Evolutionary conservation across 148 eudicot species (phyloP).

Genomic region (Camellia japonica): DNA sequence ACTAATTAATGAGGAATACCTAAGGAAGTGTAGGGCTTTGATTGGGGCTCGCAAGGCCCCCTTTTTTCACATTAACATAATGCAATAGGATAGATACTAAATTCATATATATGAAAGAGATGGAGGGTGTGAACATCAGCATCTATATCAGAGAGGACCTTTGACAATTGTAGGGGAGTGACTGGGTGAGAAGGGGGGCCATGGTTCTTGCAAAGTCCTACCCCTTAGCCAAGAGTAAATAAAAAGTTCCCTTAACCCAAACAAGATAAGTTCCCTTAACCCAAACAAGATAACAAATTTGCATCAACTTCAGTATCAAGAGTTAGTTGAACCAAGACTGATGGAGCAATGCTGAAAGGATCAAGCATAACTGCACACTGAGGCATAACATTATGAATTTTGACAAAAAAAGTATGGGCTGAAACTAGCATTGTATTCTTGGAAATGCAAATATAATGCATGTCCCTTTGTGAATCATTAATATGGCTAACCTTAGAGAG

Average conservation of each 20-base stretch:
- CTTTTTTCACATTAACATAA: background rate
- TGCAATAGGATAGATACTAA: background rate
- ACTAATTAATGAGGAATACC: background rate
- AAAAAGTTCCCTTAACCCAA: no score
- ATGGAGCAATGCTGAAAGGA: background rate
- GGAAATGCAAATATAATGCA: background rate
- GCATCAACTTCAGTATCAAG: background rate
- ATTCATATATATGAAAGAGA: background rate
- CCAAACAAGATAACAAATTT: background rate
- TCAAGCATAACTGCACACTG: background rate
- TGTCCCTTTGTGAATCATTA: background rate
- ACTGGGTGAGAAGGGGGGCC: no score
- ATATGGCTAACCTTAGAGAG: conserved; percentile 4
- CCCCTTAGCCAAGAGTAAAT: no score
- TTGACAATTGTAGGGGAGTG: no score
- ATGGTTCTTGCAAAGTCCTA: no score
- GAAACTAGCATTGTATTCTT: background rate
- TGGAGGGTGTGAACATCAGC: no score
- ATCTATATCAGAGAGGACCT: no score
- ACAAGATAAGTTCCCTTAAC: background rate
- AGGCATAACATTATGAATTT: background rate
- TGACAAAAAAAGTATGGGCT: background rate
- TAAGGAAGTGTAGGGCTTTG: background rate
- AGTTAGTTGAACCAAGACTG: background rate
- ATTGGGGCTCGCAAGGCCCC: background rate